Evolutionary conservation across 208 protist species (phyloP).

Genomic region (Angomonas deanei): DNA sequence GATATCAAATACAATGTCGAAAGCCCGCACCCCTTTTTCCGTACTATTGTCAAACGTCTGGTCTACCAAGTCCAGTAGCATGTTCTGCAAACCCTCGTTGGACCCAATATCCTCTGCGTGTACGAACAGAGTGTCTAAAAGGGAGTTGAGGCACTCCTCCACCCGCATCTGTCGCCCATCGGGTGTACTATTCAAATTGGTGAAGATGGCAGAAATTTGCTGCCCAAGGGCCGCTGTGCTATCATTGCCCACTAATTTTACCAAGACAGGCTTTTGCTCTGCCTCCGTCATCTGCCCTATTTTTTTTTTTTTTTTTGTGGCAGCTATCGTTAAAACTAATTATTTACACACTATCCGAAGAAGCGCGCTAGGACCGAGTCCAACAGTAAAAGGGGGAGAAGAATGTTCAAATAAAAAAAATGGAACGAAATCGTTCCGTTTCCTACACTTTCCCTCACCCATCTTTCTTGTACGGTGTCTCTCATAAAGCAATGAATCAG

Average conservation of each 20-base stretch:
- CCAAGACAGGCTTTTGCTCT: background rate
- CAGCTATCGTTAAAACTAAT: too few species aligned
- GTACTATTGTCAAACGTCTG: slow-evolving; percentile 54
- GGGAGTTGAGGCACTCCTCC: slow-evolving; percentile 65
- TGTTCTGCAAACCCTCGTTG: slow-evolving; percentile 44
- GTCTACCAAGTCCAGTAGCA: slow-evolving; percentile 55
- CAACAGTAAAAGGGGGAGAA: background rate
- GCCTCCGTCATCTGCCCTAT: background rate
- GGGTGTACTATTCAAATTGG: slow-evolving; percentile 57
- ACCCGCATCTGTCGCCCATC: slow-evolving; percentile 43
- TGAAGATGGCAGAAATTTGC: slow-evolving; percentile 70
- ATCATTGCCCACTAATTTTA: slow-evolving; percentile 19
- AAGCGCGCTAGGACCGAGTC: too few species aligned
- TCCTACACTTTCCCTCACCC: too few species aligned
- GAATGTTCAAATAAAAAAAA: background rate
- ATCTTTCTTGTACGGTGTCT: too few species aligned
- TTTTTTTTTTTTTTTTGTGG: background rate
- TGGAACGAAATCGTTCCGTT: background rate
- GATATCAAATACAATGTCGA: slow-evolving; percentile 76
- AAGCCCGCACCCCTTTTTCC: slow-evolving; percentile 60
- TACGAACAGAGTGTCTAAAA: slow-evolving; percentile 67
- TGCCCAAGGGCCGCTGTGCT: slow-evolving; percentile 52
- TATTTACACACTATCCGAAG: too few species aligned
- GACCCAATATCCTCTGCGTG: slow-evolving; percentile 55
- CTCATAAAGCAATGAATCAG: too few species aligned